A percentile compares a stretch with the other conserved stretches of the same genome.
phyloP scores from a whole-genome alignment of 805 yeast species.

The Candida maltosa region DNA sequence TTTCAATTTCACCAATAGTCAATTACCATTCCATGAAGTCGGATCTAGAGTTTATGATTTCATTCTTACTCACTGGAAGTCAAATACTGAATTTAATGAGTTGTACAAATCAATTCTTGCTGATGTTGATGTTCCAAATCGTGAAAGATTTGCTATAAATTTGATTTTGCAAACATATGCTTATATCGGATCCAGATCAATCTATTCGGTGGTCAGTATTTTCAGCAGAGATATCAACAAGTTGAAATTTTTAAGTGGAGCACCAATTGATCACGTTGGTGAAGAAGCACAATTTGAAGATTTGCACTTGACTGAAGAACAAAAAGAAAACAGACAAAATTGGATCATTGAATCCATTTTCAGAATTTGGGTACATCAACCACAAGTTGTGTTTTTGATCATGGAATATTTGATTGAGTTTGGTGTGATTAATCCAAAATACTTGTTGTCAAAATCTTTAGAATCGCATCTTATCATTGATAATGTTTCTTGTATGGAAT shows the following conservation, averaged over 20 bases:
- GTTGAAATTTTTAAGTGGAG: slow-evolving; percentile 35
- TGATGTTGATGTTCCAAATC: slow-evolving; percentile 18
- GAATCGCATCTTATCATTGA: slow-evolving; percentile 32
- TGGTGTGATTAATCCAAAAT: slow-evolving; percentile 27
- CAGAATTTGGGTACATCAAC: slow-evolving; percentile 44
- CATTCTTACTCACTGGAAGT: slow-evolving; percentile 36
- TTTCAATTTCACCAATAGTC: slow-evolving; percentile 31
- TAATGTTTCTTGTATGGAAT: slow-evolving; percentile 43
- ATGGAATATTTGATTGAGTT: slow-evolving; percentile 41
- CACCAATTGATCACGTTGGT: slow-evolving; percentile 19
- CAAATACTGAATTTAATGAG: slow-evolving; percentile 33
- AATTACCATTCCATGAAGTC: slow-evolving; percentile 33
- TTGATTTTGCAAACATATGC: slow-evolving; percentile 70
- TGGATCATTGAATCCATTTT: slow-evolving; percentile 38
- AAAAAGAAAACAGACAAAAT: slow-evolving; percentile 24
- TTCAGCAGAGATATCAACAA: slow-evolving; percentile 38
- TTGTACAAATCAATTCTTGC: slow-evolving; percentile 27
- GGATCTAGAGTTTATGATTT: slow-evolving; percentile 40
- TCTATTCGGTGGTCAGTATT: slow-evolving; percentile 48
- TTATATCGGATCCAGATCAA: slow-evolving; percentile 82
- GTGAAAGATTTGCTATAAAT: slow-evolving; percentile 46
- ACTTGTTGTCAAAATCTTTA: slow-evolving; percentile 25
- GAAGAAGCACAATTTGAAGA: slow-evolving; percentile 32
- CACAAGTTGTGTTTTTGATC: slow-evolving; percentile 41
- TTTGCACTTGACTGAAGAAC: slow-evolving; percentile 19